These are phyloP conservation scores for Byssothecium circinans DNA, from an alignment of 2,329 filamentous ascomycete genomes.

Conservation along the genomic window DNA sequence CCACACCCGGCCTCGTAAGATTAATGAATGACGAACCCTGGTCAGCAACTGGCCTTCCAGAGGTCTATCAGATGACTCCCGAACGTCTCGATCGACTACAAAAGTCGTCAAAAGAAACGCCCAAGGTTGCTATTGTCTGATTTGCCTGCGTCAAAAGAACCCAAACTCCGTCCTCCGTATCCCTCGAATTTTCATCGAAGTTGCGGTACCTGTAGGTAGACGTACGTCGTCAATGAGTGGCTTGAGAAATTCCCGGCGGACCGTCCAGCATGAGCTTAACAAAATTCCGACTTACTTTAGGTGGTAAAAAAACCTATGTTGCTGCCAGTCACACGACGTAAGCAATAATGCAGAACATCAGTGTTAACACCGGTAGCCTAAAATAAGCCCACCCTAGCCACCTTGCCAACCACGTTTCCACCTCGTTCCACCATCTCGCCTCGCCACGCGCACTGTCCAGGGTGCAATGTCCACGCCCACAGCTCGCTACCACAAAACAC, in stretches of 20 bases:
- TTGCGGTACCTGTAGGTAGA: too few species aligned
- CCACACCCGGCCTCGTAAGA: slow-evolving; percentile 28
- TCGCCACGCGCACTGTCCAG: slow-evolving; percentile 2
- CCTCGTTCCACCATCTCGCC: slow-evolving; percentile 5
- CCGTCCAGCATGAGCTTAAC: too few species aligned
- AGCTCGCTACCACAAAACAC: slow-evolving; percentile 6
- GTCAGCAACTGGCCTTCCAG: slow-evolving; percentile 21
- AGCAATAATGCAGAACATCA: too few species aligned
- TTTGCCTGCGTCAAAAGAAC: too few species aligned
- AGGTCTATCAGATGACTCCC: slow-evolving; percentile 25
- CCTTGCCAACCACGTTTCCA: neutral
- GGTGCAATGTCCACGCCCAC: slow-evolving; percentile 11
- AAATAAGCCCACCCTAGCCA: neutral
- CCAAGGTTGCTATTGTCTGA: slow-evolving; percentile 12
- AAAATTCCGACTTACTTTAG: neutral
- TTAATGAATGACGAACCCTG: slow-evolving; percentile 25
- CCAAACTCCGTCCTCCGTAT: too few species aligned
- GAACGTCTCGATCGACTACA: slow-evolving; percentile 12
- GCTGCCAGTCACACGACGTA: slow-evolving; percentile 46
- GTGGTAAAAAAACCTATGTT: too few species aligned
- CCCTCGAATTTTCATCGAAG: too few species aligned
- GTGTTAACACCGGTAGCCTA: neutral
- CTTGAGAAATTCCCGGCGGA: neutral
- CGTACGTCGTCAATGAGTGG: too few species aligned
- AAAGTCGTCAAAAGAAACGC: neutral